Evolutionary conservation across 805 yeast species (phyloP).

Genomic region (Diddensiella transvaalensis): DNA sequence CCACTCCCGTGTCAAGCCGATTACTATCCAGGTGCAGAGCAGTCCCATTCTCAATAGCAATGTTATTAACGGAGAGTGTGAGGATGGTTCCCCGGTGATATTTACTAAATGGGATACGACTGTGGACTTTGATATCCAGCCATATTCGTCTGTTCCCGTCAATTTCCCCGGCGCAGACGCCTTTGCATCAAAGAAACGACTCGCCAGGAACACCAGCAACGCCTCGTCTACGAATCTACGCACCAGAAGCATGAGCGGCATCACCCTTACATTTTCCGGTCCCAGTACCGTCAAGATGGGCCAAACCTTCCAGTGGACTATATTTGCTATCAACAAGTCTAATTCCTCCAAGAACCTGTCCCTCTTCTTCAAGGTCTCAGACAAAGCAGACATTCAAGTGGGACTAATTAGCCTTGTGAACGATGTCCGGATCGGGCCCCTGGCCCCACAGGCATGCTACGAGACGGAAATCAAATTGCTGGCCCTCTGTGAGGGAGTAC

Average conservation of each 20-base stretch:
- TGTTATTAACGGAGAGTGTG: neutral
- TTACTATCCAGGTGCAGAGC: slow-evolving; percentile 4
- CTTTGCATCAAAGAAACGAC: neutral
- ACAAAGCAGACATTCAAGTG: slow-evolving; percentile 11
- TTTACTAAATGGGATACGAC: slow-evolving; percentile 40
- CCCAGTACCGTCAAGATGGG: slow-evolving; percentile 59
- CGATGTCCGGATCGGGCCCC: slow-evolving; percentile 59
- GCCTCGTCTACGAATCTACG: slow-evolving; percentile 2
- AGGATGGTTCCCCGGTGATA: slow-evolving; percentile 12
- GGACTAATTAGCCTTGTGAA: slow-evolving; percentile 65
- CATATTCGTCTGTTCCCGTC: slow-evolving; percentile 1
- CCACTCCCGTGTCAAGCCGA: slow-evolving; percentile 8
- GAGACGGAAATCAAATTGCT: slow-evolving; percentile 60
- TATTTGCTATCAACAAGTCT: slow-evolving; percentile 63
- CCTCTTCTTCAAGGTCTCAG: slow-evolving; percentile 40
- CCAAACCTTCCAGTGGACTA: slow-evolving; percentile 55
- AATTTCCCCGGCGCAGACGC: neutral
- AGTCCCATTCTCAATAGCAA: neutral
- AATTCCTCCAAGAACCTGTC: slow-evolving; percentile 49
- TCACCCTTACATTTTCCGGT: slow-evolving; percentile 56
- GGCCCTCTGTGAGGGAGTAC: slow-evolving; percentile 63
- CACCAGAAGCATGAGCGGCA: neutral
- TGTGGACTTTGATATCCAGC: slow-evolving; percentile 28
- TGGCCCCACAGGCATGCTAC: slow-evolving; percentile 58
- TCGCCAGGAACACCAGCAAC: neutral